Evolutionary conservation across 306 rosid species (phyloP).

Genomic region (Quercus ilex): DNA sequence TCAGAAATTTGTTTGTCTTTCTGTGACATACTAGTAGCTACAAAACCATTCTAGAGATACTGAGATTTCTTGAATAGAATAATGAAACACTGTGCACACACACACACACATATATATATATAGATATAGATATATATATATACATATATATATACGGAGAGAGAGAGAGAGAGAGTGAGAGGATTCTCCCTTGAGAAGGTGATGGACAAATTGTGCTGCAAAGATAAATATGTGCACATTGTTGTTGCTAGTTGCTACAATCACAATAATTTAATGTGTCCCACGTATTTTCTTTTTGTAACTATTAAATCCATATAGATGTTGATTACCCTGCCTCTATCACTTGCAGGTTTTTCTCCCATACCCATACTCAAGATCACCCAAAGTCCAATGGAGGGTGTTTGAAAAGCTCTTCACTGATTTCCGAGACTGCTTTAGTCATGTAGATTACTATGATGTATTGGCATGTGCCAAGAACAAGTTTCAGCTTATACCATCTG

Average conservation of each 20-base stretch:
- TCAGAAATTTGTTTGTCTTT: not conserved
- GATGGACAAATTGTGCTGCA: not conserved
- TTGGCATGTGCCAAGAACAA: slow-evolving; percentile 71
- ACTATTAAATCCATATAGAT: not conserved
- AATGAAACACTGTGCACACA: not conserved
- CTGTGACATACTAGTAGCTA: not conserved
- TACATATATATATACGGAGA: not conserved
- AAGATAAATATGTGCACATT: not conserved
- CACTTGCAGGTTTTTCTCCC: slow-evolving; percentile 70
- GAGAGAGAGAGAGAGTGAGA: not conserved
- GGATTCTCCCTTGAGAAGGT: not conserved
- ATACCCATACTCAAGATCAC: slow-evolving; percentile 61
- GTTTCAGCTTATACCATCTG: slow-evolving; percentile 74
- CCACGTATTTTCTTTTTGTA: not conserved
- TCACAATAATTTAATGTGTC: too few relatives aligned
- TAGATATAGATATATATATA: not conserved
- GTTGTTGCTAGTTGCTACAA: not conserved
- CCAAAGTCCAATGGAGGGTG: slow-evolving; percentile 80
- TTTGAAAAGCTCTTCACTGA: slow-evolving; percentile 85
- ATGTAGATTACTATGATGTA: slow-evolving; percentile 59
- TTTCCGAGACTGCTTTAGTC: slow-evolving; percentile 74
- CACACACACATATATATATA: too few relatives aligned
- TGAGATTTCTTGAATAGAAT: not conserved
- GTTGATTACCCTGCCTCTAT: not conserved
- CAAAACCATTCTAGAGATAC: not conserved